Evolutionary conservation across 2,329 filamentous ascomycete species (phyloP), one percentile per base, ranked within the genome.

Genomic region (Chaetomium globosum): DNA sequence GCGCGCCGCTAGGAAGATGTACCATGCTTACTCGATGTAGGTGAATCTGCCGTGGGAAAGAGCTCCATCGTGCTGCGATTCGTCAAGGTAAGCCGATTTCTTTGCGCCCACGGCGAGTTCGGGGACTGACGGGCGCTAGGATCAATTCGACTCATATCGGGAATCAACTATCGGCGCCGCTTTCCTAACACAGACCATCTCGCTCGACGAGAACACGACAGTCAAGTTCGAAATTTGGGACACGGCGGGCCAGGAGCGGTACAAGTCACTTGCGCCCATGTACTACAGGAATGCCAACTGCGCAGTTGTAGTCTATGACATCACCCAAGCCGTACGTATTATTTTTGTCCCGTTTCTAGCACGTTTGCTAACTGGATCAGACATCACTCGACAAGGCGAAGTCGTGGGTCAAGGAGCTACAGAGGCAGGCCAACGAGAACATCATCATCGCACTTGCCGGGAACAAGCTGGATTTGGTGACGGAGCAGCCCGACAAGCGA

Each of bases 211-310:
- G 77, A 95, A 88, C 80, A 98, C 95, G 66, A 99, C 95, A 64
- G 94, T 99, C 80, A 99, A 99, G 84, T 99, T 99, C 76, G 95
- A 99, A 81, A 99, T 99, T 77, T 99, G 95, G 93, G 93, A 97
- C 80, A 99, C 95, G 10, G 95, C 95, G 69, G 95, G 95, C 69
- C 95, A 99, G 82, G 95, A 99, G 81, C 88, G 96, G 76, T 99
- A 98, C 86, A 98, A 98, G 85, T 98, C 95, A 13, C 85, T 99
- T 71, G 95, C 95, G 39, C 95, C 95, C 74, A 99, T 99, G 95
- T 99, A 99, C 84, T 99, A 99, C 82, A 85, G 96, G 74, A 99
- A 99, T 78, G 96, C 96, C 73, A 98, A 99, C 86, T 98, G 95
- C 81, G 95, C 96, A 65, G 94, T 99, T 36, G 94, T 99, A 57